phyloP scores from a whole-genome alignment of 331 rosid genomes.

The Cydonia oblonga region DNA sequence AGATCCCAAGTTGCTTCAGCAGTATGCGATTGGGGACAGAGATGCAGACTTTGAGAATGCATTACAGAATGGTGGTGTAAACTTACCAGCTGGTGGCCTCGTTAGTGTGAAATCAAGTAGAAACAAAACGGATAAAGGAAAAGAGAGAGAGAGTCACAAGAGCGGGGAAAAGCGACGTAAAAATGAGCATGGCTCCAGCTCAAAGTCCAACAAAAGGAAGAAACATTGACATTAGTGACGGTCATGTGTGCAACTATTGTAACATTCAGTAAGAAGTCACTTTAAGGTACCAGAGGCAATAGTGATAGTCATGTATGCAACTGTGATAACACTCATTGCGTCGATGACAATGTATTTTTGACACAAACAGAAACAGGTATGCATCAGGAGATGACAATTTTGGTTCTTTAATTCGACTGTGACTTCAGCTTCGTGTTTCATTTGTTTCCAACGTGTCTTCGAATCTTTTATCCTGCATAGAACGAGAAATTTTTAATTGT shows the following conservation, averaged over 20 bases:
- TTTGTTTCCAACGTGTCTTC: not conserved
- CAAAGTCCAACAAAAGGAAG: slow-evolving; percentile 49
- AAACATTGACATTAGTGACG: slow-evolving; percentile 18
- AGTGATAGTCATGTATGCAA: not conserved
- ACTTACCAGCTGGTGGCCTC: slow-evolving; percentile 50
- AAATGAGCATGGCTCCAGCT: slow-evolving; percentile 25
- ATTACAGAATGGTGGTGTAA: slow-evolving; percentile 44
- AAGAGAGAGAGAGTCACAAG: slow-evolving; percentile 35
- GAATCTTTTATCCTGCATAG: too few relatives aligned
- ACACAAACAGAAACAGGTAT: not conserved
- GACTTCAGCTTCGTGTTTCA: not conserved
- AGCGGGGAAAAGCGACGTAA: slow-evolving; percentile 45
- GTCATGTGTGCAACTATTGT: not conserved
- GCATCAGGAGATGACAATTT: not conserved
- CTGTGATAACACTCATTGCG: not conserved
- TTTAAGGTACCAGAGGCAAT: not conserved
- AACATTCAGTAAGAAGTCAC: not conserved
- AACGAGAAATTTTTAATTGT: too few relatives aligned
- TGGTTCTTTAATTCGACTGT: not conserved
- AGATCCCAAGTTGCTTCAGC: slow-evolving; percentile 44
- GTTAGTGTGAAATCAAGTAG: slow-evolving; percentile 51
- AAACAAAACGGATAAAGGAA: slow-evolving; percentile 25
- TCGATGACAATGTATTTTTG: not conserved
- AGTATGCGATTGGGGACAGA: slow-evolving; percentile 50
- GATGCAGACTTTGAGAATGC: slow-evolving; percentile 40